Percentiles rank a stretch among this genome's conserved stretches.
Conservation (phyloP, 2,329 filamentous ascomycete species). For the Simplicillium sp. region DNA sequence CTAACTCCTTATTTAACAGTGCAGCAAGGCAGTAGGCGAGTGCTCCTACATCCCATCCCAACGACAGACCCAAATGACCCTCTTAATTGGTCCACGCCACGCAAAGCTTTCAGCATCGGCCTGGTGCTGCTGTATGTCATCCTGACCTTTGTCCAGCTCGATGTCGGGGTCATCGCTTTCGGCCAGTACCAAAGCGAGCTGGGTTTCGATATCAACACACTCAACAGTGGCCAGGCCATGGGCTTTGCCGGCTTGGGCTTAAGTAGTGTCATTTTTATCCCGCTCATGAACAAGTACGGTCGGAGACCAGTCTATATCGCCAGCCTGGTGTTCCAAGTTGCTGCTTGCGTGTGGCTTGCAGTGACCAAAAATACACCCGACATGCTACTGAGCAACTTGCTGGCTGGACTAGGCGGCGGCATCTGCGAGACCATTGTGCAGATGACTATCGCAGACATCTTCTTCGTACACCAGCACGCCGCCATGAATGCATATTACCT, state of each 20-base stretch:
- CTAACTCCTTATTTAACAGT: background rate
- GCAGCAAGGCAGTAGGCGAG: background rate
- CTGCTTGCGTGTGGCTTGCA: slow-evolving; percentile 28
- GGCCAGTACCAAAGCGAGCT: slow-evolving; percentile 3
- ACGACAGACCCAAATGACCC: slow-evolving; percentile 14
- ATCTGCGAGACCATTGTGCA: slow-evolving; percentile 32
- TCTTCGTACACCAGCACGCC: slow-evolving; percentile 36
- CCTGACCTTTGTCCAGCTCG: slow-evolving; percentile 6
- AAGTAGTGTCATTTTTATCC: slow-evolving; percentile 13
- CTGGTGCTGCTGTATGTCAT: slow-evolving; percentile 30
- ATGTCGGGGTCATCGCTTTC: slow-evolving; percentile 5
- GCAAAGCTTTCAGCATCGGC: slow-evolving; percentile 16
- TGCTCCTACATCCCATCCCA: slow-evolving; percentile 11
- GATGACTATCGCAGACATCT: slow-evolving; percentile 36
- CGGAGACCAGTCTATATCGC: slow-evolving; percentile 16
- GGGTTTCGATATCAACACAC: slow-evolving; percentile 2
- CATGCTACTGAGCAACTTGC: slow-evolving; percentile 31
- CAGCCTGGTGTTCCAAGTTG: slow-evolving; percentile 27
- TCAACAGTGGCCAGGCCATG: slow-evolving; percentile 6
- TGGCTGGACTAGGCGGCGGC: slow-evolving; percentile 25
- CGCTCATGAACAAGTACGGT: slow-evolving; percentile 13
- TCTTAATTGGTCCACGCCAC: slow-evolving; percentile 11
- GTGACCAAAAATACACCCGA: slow-evolving; percentile 27
- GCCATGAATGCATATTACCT: slow-evolving; percentile 35
- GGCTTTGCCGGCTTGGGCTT: slow-evolving; percentile 10